phyloP scores from a whole-genome alignment of 306 rosid species.

The Mimosa pudica region DNA sequence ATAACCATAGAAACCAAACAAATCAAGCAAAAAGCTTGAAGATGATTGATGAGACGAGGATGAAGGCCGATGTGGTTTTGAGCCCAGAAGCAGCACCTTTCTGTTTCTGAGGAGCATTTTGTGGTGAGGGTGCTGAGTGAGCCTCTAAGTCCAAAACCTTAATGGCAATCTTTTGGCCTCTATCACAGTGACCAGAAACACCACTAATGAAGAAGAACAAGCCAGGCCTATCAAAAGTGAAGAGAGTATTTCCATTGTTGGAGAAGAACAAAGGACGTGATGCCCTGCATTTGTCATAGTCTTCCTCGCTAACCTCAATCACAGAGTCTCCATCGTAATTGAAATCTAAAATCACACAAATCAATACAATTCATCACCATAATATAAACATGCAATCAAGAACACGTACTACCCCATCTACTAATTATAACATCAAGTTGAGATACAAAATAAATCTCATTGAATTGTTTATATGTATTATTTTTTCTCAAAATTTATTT shows the following conservation, averaged over 20 bases:
- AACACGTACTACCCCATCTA: too few species aligned
- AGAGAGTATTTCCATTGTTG: slow-evolving; percentile 56
- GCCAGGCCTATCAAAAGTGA: slow-evolving; percentile 56
- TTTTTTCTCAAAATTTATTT: too few species aligned
- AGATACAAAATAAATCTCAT: too few species aligned
- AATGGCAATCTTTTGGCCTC: slow-evolving; percentile 71
- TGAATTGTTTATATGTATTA: too few species aligned
- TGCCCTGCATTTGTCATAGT: slow-evolving; percentile 61
- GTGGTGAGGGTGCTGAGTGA: slow-evolving; percentile 40
- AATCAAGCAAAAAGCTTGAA: slow-evolving; percentile 36
- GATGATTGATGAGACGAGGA: slow-evolving; percentile 28
- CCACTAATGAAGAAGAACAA: slow-evolving; percentile 91
- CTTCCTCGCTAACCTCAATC: slow-evolving; percentile 72
- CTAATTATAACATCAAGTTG: too few species aligned
- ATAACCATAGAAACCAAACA: neutral
- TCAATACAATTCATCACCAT: too few species aligned
- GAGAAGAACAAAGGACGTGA: slow-evolving; percentile 65
- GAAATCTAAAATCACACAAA: slow-evolving; percentile 46
- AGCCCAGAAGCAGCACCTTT: slow-evolving; percentile 31
- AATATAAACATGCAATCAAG: too few species aligned
- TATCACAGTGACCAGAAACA: slow-evolving; percentile 68
- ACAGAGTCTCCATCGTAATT: slow-evolving; percentile 72
- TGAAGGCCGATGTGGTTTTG: slow-evolving; percentile 23
- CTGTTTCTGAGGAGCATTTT: neutral
- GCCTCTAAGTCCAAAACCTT: slow-evolving; percentile 61